A percentile compares a stretch with the other conserved stretches of the same genome.
These are phyloP conservation scores for Solanum peruvianum DNA, from an alignment of 257 asterid species.

Conservation along the genomic window DNA sequence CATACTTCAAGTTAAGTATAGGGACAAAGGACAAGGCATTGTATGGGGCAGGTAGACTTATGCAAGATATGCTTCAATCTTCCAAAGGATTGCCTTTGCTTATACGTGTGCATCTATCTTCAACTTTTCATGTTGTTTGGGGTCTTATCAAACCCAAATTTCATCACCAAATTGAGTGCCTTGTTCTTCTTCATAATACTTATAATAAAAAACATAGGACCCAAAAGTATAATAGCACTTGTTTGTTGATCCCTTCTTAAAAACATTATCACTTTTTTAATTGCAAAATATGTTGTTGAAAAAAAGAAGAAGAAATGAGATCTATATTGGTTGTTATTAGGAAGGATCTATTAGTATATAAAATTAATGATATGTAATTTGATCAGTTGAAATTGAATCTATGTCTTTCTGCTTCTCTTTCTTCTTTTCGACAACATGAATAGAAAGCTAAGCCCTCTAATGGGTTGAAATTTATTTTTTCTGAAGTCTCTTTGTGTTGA, in stretches of 20 bases:
- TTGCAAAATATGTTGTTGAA: background rate
- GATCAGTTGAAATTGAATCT: background rate
- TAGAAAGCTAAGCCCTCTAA: background rate
- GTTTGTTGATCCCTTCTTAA: conserved; percentile 4
- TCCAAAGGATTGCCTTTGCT: conserved; percentile 39
- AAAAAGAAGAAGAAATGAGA: background rate
- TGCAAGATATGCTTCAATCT: conserved; percentile 66
- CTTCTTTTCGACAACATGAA: background rate
- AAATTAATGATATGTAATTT: background rate
- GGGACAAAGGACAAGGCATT: conserved; percentile 56
- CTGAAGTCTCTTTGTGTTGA: background rate
- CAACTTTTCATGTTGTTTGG: conserved; percentile 50
- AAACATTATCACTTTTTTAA: background rate
- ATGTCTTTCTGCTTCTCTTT: background rate
- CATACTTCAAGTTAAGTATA: conserved; percentile 21
- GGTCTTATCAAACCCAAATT: conserved; percentile 39
- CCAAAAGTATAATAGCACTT: conserved; percentile 41
- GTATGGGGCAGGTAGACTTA: conserved; percentile 76
- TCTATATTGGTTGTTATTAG: background rate
- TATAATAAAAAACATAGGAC: conserved; percentile 45
- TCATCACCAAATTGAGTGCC: conserved; percentile 43
- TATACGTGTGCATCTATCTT: conserved; percentile 25
- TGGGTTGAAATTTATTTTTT: background rate
- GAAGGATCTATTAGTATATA: background rate
- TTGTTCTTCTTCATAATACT: conserved; percentile 12